Evolutionary conservation across 2,329 filamentous ascomycete species (phyloP).

Genomic region (Paraphaeosphaeria minitans): DNA sequence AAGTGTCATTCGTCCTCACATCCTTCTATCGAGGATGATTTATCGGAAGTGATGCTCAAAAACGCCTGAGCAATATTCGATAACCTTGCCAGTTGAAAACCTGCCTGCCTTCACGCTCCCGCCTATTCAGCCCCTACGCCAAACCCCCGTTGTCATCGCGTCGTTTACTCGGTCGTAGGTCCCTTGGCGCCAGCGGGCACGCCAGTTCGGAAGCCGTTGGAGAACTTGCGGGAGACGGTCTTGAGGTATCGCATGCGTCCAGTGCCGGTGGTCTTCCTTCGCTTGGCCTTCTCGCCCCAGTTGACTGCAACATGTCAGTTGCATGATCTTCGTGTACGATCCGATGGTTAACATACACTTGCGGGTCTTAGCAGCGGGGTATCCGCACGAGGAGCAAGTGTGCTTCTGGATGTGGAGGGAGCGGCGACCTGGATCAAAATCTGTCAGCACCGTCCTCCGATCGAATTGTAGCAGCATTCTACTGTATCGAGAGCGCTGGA

Average conservation of each 20-base stretch:
- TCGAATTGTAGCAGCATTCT: slow-evolving; percentile 11
- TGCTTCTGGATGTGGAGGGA: slow-evolving; percentile 99
- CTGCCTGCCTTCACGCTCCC: slow-evolving; percentile 38
- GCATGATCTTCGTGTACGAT: slow-evolving; percentile 13
- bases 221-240: slow-evolving; percentile 88
- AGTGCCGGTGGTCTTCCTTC: slow-evolving; percentile 98
- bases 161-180: slow-evolving; percentile 48
- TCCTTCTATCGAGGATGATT: slow-evolving; percentile 34
- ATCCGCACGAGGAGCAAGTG: slow-evolving; percentile 94
- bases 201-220: slow-evolving; percentile 96
- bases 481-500: slow-evolving; percentile 19
- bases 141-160: slow-evolving; percentile 18
- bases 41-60: slow-evolving; percentile 39
- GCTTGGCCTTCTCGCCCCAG: slow-evolving; percentile 99
- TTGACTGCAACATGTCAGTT: slow-evolving; percentile 70
- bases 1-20: slow-evolving; percentile 36
- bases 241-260: slow-evolving; percentile 96
- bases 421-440: slow-evolving; percentile 71
- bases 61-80: slow-evolving; percentile 46
- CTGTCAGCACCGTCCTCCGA: slow-evolving; percentile 39
- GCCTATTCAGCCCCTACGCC: slow-evolving; percentile 32
- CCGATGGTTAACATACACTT: slow-evolving; percentile 80
- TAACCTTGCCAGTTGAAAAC: slow-evolving; percentile 36
- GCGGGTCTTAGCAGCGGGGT: slow-evolving; percentile 94
- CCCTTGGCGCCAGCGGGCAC: slow-evolving; percentile 82